phyloP scores from a whole-genome alignment of 2,329 filamentous ascomycete genomes.

The Cladosporium sp. region DNA sequence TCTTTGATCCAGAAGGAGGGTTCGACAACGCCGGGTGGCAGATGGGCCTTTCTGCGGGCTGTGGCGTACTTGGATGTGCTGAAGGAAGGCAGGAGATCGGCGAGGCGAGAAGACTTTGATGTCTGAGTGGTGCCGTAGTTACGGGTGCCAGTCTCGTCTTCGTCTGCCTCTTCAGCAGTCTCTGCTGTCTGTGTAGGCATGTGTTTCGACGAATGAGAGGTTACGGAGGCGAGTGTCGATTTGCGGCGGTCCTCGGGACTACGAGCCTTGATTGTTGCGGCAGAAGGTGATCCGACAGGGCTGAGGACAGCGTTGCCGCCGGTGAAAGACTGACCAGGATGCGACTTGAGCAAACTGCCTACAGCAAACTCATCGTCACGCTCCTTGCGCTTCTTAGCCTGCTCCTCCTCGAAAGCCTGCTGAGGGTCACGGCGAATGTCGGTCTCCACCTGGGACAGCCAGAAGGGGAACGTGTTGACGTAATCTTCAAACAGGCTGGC shows the following conservation, averaged over 20 bases:
- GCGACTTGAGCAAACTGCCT: constrained; percentile 71
- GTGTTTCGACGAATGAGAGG: constrained; percentile 12
- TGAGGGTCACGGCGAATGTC: constrained; percentile 94
- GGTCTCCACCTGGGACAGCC: constrained; percentile 84
- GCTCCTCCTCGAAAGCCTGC: constrained; percentile 84
- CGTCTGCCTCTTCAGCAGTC: constrained; percentile 43
- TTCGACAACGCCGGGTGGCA: constrained; percentile 85
- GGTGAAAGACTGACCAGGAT: constrained; percentile 33
- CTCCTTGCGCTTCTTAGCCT: constrained; percentile 73
- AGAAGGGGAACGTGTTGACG: constrained; percentile 94
- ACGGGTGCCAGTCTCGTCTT: constrained; percentile 44
- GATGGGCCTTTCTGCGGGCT: constrained; percentile 45
- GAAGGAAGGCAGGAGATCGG: constrained; percentile 75
- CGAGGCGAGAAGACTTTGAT: constrained; percentile 43
- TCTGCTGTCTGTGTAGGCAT: constrained; percentile 29
- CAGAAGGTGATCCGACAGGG: constrained; percentile 63
- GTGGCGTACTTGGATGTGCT: constrained; percentile 73
- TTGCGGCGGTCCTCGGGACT: constrained; percentile 17
- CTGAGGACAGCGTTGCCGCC: constrained; percentile 60
- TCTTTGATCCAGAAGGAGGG: constrained; percentile 92
- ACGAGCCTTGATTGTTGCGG: constrained; percentile 43
- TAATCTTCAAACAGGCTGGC: constrained; percentile 88
- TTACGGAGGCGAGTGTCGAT: constrained; percentile 14
- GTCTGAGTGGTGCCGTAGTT: constrained; percentile 40
- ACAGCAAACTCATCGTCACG: constrained; percentile 86